Conservation (phyloP, 1,139 yeast species). For the Cylindricascospora bacillispora region DNA sequence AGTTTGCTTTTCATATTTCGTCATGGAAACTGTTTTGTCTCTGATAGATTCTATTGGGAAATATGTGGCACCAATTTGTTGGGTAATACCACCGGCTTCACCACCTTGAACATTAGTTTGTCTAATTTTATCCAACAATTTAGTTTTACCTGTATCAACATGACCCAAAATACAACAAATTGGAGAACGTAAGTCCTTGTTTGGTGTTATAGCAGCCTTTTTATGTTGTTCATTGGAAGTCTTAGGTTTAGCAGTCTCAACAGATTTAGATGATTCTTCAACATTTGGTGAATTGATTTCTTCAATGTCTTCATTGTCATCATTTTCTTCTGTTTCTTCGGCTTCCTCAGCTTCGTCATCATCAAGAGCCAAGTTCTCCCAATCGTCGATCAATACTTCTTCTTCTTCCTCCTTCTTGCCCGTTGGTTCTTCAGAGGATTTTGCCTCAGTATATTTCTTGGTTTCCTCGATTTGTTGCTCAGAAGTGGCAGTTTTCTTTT, state of each 20-base stretch:
- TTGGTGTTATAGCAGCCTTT: slow-evolving; percentile 6
- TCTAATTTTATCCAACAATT: slow-evolving; percentile 88
- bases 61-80: slow-evolving; percentile 99
- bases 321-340: slow-evolving; percentile 17
- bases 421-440: slow-evolving; percentile 11
- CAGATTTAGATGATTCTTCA: slow-evolving; percentile 7
- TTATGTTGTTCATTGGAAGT: slow-evolving; percentile 7
- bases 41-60: slow-evolving; percentile 94
- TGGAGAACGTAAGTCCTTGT: slow-evolving; percentile 76
- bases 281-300: slow-evolving; percentile 1
- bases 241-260: slow-evolving; percentile 11
- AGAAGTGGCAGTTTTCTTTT: slow-evolving; percentile 30
- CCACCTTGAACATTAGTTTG: slow-evolving; percentile 99
- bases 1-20: slow-evolving; percentile 66
- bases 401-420: slow-evolving; percentile 27
- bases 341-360: slow-evolving; percentile 32
- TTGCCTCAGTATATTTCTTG: slow-evolving; percentile 9
- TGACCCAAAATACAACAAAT: slow-evolving; percentile 98
- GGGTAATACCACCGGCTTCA: slow-evolving; percentile 99
- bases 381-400: slow-evolving; percentile 47
- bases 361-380: slow-evolving; percentile 52
- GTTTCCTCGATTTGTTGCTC: slow-evolving; percentile 18
- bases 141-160: slow-evolving; percentile 99
- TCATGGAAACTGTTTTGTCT: slow-evolving; percentile 85
- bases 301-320: slow-evolving; percentile 9